These are phyloP conservation scores for Diospyros lotus DNA, from an alignment of 148 eudicot species.

Conservation along the genomic window DNA sequence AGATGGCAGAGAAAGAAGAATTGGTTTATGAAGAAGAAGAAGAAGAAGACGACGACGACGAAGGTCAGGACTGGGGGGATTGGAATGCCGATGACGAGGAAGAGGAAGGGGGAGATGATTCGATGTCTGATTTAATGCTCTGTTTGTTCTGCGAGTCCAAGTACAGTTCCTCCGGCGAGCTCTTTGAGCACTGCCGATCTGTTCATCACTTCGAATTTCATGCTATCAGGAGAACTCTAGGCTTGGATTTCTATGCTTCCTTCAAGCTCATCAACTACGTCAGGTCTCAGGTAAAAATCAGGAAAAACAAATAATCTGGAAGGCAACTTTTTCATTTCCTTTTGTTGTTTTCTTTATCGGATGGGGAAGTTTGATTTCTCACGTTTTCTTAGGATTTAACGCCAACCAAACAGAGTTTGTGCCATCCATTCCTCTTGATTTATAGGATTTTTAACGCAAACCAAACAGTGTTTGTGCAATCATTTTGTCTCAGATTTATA, in stretches of 20 bases:
- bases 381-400: too few species aligned
- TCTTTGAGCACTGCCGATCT: conserved; percentile 56
- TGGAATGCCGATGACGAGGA: conserved; percentile 59
- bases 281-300: conserved; percentile 43
- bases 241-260: conserved; percentile 69
- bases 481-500: too few species aligned
- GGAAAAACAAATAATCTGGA: too few species aligned
- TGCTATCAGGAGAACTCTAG: conserved; percentile 32
- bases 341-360: too few species aligned
- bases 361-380: too few species aligned
- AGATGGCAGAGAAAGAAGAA: conserved; percentile 14
- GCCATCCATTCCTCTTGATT: too few species aligned
- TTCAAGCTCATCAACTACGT: conserved; percentile 86
- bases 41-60: conserved; percentile 32
- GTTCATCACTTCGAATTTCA: conserved; percentile 57
- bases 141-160: conserved; percentile 73
- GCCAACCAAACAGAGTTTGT: too few species aligned
- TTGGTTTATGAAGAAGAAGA: conserved; percentile 10
- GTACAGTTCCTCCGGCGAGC: conserved; percentile 26
- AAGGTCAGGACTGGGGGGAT: conserved; percentile 61
- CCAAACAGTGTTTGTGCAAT: too few species aligned
- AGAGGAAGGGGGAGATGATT: conserved; percentile 25
- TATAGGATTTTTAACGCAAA: too few species aligned
- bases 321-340: too few species aligned
- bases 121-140: conserved; percentile 29